These are phyloP conservation scores for Jaapia argillacea DNA, from an alignment of 768 basidiomycete species.

Conservation along the genomic window DNA sequence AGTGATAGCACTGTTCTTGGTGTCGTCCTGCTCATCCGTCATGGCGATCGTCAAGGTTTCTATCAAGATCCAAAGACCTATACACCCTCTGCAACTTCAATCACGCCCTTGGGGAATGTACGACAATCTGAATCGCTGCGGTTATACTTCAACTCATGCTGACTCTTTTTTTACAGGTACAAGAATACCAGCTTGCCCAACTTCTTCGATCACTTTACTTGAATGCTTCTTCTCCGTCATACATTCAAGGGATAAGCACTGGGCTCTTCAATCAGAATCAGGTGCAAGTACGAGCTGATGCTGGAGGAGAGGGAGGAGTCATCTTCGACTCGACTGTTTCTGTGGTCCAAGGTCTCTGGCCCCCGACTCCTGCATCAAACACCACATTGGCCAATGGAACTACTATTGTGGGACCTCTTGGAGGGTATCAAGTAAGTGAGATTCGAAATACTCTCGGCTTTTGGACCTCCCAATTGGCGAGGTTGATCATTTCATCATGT, in stretches of 20 bases:
- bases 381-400: slow-evolving; percentile 61
- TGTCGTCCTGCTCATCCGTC: slow-evolving; percentile 45
- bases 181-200: neutral
- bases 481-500: neutral
- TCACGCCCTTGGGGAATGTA: slow-evolving; percentile 64
- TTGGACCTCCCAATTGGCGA: neutral
- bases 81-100: slow-evolving; percentile 41
- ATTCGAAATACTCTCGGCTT: too few relatives aligned
- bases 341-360: slow-evolving; percentile 61
- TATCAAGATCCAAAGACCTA: slow-evolving; percentile 56
- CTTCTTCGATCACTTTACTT: neutral
- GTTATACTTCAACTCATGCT: neutral
- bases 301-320: slow-evolving; percentile 44
- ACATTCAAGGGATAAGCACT: neutral
- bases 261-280: neutral
- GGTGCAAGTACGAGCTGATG: neutral
- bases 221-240: neutral
- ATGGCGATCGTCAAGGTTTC: slow-evolving; percentile 54
- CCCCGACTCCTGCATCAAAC: slow-evolving; percentile 32
- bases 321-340: slow-evolving; percentile 59
- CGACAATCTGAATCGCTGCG: slow-evolving; percentile 10
- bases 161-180: neutral
- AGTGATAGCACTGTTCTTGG: slow-evolving; percentile 26
- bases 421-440: slow-evolving; percentile 50
- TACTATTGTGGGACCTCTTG: slow-evolving; percentile 43